Evolutionary conservation across 805 yeast genomes (phyloP), one percentile per base, ranked within the genome.

Genomic region (Phaffomyces antillensis): DNA sequence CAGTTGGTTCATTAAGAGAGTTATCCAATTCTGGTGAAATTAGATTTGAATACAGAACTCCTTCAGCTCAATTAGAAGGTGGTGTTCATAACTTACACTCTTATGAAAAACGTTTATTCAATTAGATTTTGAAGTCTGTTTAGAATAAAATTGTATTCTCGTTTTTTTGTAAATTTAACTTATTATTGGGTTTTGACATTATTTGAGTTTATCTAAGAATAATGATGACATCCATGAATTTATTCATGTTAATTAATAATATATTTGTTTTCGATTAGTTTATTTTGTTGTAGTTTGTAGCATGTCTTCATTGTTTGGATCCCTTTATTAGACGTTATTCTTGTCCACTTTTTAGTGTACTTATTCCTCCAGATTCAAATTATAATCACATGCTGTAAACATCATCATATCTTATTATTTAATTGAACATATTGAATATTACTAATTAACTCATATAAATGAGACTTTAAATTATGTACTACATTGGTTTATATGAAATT

Each of bases 61-160:
- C 98, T 41, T 86, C 96, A 62, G 96, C 99, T 53, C 99, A 93
- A 77, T 76, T 89, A 55, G 99, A 93, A 75, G 99, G 99, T 76
- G 98, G 98, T 70, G 91, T 93, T 52, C 86, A 88, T 71, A 90
- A 95, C 64, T 79, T 93, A 70, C 88, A 88, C 77, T 90, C 97
- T 48, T 93, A 86, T 67, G 99, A 93, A 74, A 93, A 93, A 81
- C 88, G 96, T 72, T 76, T 93, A 65, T 96, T 89, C 77, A 88
- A 51, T 51, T 55, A 48, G 44, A 23, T 36, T 28, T 16, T 2
- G 10, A 32, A 26, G 17, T 11, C 41, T 31, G 15, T 15, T 34
- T 32, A 5, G 16, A 32, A 16, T 9, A 16, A 16, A 32, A 28
- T 36, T 43, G 45, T 39, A 38, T 31, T 36, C n/a, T 32, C 12